A percentile compares a stretch with the other conserved stretches of the same genome.
Evolutionary conservation across 2,329 filamentous ascomycete species (phyloP).

Genomic region (Colletotrichum sojae): DNA sequence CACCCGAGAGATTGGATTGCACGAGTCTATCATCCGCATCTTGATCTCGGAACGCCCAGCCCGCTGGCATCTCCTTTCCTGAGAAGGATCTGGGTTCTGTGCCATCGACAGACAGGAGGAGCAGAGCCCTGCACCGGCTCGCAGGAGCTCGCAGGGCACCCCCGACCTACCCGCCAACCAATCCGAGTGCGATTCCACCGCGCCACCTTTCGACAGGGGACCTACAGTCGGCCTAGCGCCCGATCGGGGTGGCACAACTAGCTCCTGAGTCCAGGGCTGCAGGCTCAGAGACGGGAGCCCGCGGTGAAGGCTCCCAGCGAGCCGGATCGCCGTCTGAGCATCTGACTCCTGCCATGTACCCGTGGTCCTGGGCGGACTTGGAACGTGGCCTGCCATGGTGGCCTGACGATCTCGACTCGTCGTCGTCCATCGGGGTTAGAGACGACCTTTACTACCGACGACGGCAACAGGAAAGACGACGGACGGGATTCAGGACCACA

Average conservation of each 20-base stretch:
- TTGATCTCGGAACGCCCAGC: conserved; percentile 11
- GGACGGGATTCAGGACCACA: neutral
- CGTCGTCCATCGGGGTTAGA: neutral
- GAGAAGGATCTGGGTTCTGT: conserved; percentile 14
- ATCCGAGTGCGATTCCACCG: conserved; percentile 20
- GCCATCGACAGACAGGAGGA: neutral
- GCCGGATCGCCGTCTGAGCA: conserved; percentile 31
- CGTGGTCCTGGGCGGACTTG: neutral
- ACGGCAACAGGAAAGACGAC: neutral
- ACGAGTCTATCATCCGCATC: conserved; percentile 1
- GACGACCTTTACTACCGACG: neutral
- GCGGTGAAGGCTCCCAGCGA: conserved; percentile 16
- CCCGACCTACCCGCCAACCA: conserved; percentile 23
- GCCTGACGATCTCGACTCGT: conserved; percentile 7
- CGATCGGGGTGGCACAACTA: conserved; percentile 20
- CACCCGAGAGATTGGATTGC: neutral
- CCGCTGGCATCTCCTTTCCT: conserved; percentile 9
- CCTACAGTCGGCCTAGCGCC: conserved; percentile 19
- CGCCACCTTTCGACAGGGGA: conserved; percentile 16
- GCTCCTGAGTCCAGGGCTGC: neutral
- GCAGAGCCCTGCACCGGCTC: neutral
- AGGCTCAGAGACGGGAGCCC: conserved; percentile 1
- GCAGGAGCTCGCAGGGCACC: conserved; percentile 21
- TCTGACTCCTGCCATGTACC: conserved; percentile 16
- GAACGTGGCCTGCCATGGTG: conserved; percentile 7